Percentiles rank a stretch among this genome's conserved stretches.
Evolutionary conservation across 1,284 basidiomycete species (phyloP).

Genomic region (Phenoliferia sp.): DNA sequence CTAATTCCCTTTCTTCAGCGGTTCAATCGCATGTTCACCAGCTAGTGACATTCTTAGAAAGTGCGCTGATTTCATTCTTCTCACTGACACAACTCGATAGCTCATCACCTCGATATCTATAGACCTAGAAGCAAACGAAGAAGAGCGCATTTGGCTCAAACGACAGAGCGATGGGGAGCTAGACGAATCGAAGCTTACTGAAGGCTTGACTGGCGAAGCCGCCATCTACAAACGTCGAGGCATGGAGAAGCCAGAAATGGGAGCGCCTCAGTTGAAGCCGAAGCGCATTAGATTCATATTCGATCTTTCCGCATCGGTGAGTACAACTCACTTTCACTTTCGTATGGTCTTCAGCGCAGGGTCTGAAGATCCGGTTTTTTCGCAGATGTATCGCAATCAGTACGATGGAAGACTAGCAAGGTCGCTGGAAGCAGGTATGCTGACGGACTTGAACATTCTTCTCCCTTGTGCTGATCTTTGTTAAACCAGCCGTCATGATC

Average conservation of each 20-base stretch:
- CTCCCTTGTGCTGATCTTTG: not conserved
- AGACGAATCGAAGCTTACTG: constrained; percentile 41
- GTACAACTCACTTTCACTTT: not conserved
- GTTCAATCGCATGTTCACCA: constrained; percentile 21
- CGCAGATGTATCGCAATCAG: constrained; percentile 28
- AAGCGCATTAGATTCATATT: constrained; percentile 44
- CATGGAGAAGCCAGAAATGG: constrained; percentile 27
- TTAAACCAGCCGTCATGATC: constrained; percentile 36
- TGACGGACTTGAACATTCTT: not conserved
- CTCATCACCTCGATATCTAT: not conserved
- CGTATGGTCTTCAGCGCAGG: not conserved
- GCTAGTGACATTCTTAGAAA: constrained; percentile 30
- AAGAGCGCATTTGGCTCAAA: constrained; percentile 43
- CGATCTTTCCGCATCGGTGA: constrained; percentile 34
- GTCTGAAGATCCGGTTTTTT: constrained; percentile 9
- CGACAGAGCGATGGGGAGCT: constrained; percentile 44
- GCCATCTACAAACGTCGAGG: constrained; percentile 39
- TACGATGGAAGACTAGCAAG: constrained; percentile 20
- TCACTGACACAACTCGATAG: too few species aligned
- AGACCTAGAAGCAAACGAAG: constrained; percentile 41
- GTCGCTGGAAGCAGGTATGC: constrained; percentile 20
- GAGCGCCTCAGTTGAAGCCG: constrained; percentile 40
- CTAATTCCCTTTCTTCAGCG: not conserved
- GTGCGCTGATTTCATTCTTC: not conserved
- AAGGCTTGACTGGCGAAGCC: constrained; percentile 43